Percentiles rank a stretch among this genome's conserved stretches.
phyloP scores from a whole-genome alignment of 306 rosid species.

The Lupinus albus region DNA sequence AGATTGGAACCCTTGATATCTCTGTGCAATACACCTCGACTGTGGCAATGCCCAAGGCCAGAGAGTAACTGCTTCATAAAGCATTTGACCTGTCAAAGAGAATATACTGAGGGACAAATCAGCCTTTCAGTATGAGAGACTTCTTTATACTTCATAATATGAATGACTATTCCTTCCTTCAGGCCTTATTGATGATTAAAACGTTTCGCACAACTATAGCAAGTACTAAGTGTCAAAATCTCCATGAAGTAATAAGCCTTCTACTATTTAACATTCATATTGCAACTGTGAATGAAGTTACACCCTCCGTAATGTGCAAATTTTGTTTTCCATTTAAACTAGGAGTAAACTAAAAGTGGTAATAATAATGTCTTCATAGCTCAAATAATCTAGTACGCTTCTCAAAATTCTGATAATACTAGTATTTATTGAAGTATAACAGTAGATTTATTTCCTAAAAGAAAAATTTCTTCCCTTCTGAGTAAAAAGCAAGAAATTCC shows the following conservation, averaged over 20 bases:
- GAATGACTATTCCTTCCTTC: slow-evolving; percentile 11
- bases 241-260: slow-evolving; percentile 32
- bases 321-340: slow-evolving; percentile 36
- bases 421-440: slow-evolving; percentile 4
- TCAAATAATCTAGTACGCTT: slow-evolving; percentile 31
- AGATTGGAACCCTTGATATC: slow-evolving; percentile 99
- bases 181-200: slow-evolving; percentile 25
- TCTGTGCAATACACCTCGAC: slow-evolving; percentile 86
- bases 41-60: slow-evolving; percentile 98
- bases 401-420: slow-evolving; percentile 24
- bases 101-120: slow-evolving; percentile 51
- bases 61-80: slow-evolving; percentile 92
- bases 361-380: slow-evolving; percentile 17
- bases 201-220: slow-evolving; percentile 12
- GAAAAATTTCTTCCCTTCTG: slow-evolving; percentile 20
- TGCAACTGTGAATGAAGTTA: slow-evolving; percentile 19
- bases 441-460: slow-evolving; percentile 11
- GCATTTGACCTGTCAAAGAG: slow-evolving; percentile 81
- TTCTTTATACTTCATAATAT: slow-evolving; percentile 10
- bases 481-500: slow-evolving; percentile 33
- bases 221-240: slow-evolving; percentile 22
- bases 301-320: neutral
- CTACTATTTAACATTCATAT: slow-evolving; percentile 13
- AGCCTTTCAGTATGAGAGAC: slow-evolving; percentile 42
- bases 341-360: slow-evolving; percentile 25